phyloP scores from a whole-genome alignment of 2,329 filamentous ascomycete genomes.

The Epichloe typhina region DNA sequence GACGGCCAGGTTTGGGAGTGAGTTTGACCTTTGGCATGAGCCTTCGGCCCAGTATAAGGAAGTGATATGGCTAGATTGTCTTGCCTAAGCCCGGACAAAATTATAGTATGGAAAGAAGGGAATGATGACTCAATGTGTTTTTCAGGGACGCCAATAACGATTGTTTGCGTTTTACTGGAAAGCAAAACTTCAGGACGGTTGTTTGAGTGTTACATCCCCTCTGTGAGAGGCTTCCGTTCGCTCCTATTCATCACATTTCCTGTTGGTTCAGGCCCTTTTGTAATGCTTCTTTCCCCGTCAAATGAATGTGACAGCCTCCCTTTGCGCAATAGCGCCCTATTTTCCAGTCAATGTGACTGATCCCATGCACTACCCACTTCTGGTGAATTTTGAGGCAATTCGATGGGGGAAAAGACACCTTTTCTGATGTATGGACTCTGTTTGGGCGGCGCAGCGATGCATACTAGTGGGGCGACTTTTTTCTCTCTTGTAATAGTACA shows the following conservation, averaged over 20 bases:
- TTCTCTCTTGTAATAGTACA: background rate
- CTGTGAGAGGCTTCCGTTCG: background rate
- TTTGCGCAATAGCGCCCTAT: background rate
- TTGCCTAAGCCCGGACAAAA: too few relatives aligned
- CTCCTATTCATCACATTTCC: background rate
- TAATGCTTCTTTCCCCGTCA: background rate
- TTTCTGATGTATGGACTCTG: background rate
- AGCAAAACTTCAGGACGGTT: background rate
- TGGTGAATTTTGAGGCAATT: background rate
- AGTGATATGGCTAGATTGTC: background rate
- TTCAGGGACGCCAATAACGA: background rate
- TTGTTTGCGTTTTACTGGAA: background rate
- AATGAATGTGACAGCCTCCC: background rate
- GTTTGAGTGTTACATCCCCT: background rate
- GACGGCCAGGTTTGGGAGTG: background rate
- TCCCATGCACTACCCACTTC: background rate
- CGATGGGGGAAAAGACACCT: background rate
- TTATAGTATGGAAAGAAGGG: too few relatives aligned
- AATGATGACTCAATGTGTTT: too few relatives aligned
- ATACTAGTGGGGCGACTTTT: background rate
- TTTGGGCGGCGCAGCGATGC: background rate
- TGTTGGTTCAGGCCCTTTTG: background rate
- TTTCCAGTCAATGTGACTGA: conserved; percentile 1
- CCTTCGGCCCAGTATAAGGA: background rate
- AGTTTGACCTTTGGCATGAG: background rate